Evolutionary conservation across 768 basidiomycete genomes (phyloP).

Genomic region (Mycena chlorophos): DNA sequence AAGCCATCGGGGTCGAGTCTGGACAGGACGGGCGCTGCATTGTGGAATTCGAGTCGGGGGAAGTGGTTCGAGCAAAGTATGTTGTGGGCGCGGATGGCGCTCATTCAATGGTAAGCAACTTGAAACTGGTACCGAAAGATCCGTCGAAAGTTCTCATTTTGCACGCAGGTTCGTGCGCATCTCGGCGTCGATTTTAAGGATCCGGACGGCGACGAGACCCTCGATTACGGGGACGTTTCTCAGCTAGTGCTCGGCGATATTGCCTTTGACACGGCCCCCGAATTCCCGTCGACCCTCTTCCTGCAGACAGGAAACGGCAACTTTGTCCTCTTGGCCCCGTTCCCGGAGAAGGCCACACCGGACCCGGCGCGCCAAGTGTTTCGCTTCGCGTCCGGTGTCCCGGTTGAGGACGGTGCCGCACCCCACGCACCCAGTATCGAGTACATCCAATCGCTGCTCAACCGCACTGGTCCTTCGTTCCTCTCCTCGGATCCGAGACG

Average conservation of each 20-base stretch:
- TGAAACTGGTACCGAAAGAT: neutral
- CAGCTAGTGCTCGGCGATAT: constrained; percentile 45
- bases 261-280: constrained; percentile 21
- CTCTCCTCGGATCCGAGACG: constrained; percentile 29
- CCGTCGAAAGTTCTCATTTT: neutral
- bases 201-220: constrained; percentile 30
- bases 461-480: constrained; percentile 32
- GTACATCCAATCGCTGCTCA: constrained; percentile 39
- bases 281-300: neutral
- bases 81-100: constrained; percentile 49
- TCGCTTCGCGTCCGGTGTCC: constrained; percentile 12
- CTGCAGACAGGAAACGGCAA: neutral
- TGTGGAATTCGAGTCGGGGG: constrained; percentile 42
- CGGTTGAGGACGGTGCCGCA: constrained; percentile 27
- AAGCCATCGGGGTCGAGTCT: constrained; percentile 32
- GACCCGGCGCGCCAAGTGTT: neutral
- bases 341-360: neutral
- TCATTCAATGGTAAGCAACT: constrained; percentile 32
- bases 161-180: constrained; percentile 36
- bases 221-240: constrained; percentile 23
- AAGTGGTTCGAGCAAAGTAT: constrained; percentile 37
- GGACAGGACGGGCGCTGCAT: constrained; percentile 23
- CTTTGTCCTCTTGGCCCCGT: neutral
- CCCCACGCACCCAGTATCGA: constrained; percentile 35
- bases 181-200: constrained; percentile 40